A percentile compares a stretch with the other conserved stretches of the same genome.
phyloP scores from a whole-genome alignment of 2,329 filamentous ascomycete species.

The Colletotrichum phormii region DNA sequence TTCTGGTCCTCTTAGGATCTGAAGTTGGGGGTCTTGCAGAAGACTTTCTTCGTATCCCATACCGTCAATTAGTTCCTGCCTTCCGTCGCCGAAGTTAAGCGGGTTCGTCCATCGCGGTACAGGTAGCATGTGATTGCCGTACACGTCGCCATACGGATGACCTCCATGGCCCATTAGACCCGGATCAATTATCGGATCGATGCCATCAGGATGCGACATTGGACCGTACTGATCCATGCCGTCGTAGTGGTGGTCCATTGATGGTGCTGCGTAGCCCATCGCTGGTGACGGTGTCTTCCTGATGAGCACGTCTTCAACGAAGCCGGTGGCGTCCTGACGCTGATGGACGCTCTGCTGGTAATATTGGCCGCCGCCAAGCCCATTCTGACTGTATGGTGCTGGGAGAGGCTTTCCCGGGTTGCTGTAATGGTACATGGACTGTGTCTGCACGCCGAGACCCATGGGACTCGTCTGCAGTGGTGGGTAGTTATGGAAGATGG shows the following conservation, averaged over 20 bases:
- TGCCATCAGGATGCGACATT: conserved; percentile 34
- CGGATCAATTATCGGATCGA: conserved; percentile 38
- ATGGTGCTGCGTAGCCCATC: conserved; percentile 35
- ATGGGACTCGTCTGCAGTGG: conserved; percentile 30
- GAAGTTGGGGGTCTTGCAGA: conserved; percentile 39
- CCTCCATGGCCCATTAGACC: conserved; percentile 35
- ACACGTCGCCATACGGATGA: conserved; percentile 29
- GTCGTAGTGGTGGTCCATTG: conserved; percentile 32
- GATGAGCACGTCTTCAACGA: conserved; percentile 46
- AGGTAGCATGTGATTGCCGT: conserved; percentile 29
- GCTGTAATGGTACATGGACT: conserved; percentile 36
- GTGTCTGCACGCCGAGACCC: conserved; percentile 34
- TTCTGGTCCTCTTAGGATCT: conserved; percentile 45
- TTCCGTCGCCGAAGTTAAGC: conserved; percentile 26
- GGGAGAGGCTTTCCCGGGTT: conserved; percentile 47
- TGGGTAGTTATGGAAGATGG: conserved; percentile 35
- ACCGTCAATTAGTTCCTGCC: conserved; percentile 35
- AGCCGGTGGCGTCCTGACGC: conserved; percentile 39
- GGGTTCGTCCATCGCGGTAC: conserved; percentile 30
- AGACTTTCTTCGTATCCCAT: conserved; percentile 39
- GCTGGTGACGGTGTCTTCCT: conserved; percentile 49
- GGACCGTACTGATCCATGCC: conserved; percentile 35
- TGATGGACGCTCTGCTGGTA: conserved; percentile 50
- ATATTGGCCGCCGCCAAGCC: conserved; percentile 46
- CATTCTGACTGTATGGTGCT: conserved; percentile 49